A percentile compares a stretch with the other conserved stretches of the same genome.
phyloP scores from a whole-genome alignment of 2,329 filamentous ascomycete genomes.

The Fusarium brachygibbosum region DNA sequence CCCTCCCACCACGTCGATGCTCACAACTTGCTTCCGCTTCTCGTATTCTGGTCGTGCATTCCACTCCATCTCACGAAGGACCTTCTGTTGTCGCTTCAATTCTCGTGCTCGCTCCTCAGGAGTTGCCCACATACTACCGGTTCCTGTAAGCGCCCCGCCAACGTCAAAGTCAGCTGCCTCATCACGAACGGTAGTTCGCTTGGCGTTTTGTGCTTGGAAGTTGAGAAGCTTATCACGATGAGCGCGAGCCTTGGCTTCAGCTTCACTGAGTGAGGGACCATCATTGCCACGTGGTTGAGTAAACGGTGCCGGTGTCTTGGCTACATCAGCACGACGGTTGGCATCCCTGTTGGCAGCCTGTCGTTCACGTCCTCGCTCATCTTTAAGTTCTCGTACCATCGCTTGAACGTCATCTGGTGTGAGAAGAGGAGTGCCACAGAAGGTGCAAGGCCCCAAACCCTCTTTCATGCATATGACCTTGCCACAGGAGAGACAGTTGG shows the following conservation, averaged over 20 bases:
- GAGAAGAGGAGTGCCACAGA: constrained; percentile 82
- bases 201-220: constrained; percentile 89
- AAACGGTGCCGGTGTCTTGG: constrained; percentile 72
- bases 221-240: constrained; percentile 85
- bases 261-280: constrained; percentile 62
- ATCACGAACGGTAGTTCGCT: constrained; percentile 85
- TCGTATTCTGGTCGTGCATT: constrained; percentile 88
- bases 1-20: constrained; percentile 83
- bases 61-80: constrained; percentile 89
- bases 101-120: constrained; percentile 86
- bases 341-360: constrained; percentile 83
- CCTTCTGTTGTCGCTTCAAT: constrained; percentile 86
- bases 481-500: constrained; percentile 92
- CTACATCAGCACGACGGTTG: constrained; percentile 75
- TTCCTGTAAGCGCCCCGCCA: constrained; percentile 59
- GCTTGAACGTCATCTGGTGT: constrained; percentile 80
- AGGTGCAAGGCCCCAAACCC: constrained; percentile 93
- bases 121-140: constrained; percentile 79
- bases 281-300: constrained; percentile 60
- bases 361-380: constrained; percentile 88
- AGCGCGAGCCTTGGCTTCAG: constrained; percentile 76
- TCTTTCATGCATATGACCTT: constrained; percentile 97
- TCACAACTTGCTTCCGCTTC: constrained; percentile 86
- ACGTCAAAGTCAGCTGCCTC: constrained; percentile 79
- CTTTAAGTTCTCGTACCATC: constrained; percentile 86